A percentile compares a stretch with the other conserved stretches of the same genome.
These are phyloP conservation scores for Dimocarpus longan DNA, from an alignment of 345 rosid genomes.

Conservation along the genomic window DNA sequence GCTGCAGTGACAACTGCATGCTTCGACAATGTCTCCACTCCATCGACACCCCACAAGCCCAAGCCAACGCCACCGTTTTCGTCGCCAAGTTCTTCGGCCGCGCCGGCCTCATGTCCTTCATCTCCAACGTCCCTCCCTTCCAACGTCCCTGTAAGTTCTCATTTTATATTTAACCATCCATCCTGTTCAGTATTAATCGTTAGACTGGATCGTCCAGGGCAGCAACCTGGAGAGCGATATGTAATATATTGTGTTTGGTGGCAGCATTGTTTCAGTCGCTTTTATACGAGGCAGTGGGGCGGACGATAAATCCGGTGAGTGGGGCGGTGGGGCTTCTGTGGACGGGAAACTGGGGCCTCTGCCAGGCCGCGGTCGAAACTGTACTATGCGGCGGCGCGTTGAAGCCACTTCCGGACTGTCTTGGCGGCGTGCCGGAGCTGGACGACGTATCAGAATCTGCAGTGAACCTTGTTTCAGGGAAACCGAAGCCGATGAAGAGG, in stretches of 20 bases:
- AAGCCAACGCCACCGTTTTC: constrained; percentile 84
- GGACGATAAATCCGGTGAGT: constrained; percentile 67
- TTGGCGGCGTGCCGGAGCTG: constrained; percentile 5
- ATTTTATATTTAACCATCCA: background rate
- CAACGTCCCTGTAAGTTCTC: constrained; percentile 59
- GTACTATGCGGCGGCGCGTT: constrained; percentile 62
- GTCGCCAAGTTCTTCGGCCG: constrained; percentile 96
- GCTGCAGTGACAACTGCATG: constrained; percentile 76
- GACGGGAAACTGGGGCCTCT: constrained; percentile 68
- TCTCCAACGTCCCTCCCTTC: constrained; percentile 63
- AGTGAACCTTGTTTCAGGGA: background rate
- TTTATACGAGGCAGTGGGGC: constrained; percentile 66
- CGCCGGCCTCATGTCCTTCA: constrained; percentile 76
- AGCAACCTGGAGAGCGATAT: no score
- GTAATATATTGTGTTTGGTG: background rate
- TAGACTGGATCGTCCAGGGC: no score
- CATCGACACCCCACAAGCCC: constrained; percentile 64
- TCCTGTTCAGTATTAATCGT: background rate
- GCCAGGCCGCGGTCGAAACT: constrained; percentile 63
- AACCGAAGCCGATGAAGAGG: constrained; percentile 18
- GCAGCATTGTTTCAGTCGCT: constrained; percentile 73
- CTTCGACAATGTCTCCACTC: constrained; percentile 71
- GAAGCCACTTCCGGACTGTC: constrained; percentile 43
- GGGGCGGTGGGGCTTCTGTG: constrained; percentile 75
- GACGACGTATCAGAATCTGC: constrained; percentile 24